These are phyloP conservation scores for Drechslerella coelobrocha DNA, from an alignment of 2,329 filamentous ascomycete genomes.

Conservation along the genomic window DNA sequence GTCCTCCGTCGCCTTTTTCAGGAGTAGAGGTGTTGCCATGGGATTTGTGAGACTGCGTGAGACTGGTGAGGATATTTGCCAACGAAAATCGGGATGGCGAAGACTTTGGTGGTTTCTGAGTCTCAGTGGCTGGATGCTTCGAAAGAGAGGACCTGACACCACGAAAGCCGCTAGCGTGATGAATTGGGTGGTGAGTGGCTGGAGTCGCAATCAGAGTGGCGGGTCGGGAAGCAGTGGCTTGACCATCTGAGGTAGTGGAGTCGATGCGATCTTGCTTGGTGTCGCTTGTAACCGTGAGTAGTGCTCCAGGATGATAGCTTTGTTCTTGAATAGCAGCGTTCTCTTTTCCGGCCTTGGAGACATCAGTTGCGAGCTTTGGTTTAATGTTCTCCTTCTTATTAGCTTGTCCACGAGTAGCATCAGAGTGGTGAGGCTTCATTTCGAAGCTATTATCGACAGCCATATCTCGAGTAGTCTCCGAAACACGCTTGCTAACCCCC, in stretches of 20 bases:
- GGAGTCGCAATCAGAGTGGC: too few relatives aligned
- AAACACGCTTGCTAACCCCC: slow-evolving; percentile 1
- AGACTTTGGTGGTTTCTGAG: neutral
- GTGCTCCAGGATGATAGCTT: neutral
- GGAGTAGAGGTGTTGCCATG: neutral
- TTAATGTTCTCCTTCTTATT: slow-evolving; percentile 24
- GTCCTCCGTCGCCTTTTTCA: too few relatives aligned
- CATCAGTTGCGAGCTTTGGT: neutral
- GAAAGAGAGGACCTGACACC: too few relatives aligned
- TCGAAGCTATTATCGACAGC: neutral
- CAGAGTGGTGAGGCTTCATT: neutral
- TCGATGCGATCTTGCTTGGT: too few relatives aligned
- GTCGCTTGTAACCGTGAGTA: too few relatives aligned
- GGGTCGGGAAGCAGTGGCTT: too few relatives aligned
- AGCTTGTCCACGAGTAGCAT: neutral
- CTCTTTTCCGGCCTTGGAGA: neutral
- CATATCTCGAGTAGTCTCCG: neutral
- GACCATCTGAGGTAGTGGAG: too few relatives aligned
- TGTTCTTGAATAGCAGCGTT: neutral
- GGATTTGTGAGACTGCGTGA: neutral
- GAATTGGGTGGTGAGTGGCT: too few relatives aligned
- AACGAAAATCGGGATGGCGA: neutral
- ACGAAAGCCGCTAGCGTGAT: too few relatives aligned
- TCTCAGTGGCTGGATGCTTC: neutral
- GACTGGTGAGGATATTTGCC: neutral